A percentile compares a stretch with the other conserved stretches of the same genome.
Evolutionary conservation across 148 eudicot species (phyloP).

Genomic region (Vaccinium macrocarpon): DNA sequence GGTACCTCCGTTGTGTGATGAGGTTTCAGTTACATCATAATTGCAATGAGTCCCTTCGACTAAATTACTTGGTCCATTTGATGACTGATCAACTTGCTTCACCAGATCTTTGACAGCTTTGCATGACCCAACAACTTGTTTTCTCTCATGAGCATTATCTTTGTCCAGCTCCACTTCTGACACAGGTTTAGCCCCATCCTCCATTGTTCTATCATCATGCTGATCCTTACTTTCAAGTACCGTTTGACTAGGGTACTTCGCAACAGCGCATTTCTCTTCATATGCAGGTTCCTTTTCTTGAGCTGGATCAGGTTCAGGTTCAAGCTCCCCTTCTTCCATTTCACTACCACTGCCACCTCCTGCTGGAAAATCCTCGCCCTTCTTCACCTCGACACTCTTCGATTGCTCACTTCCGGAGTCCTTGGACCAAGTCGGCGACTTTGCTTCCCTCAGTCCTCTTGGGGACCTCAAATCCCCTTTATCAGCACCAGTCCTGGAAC

Average conservation of each 20-base stretch:
- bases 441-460: slow-evolving; percentile 49
- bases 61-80: slow-evolving; percentile 28
- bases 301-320: slow-evolving; percentile 59
- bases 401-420: slow-evolving; percentile 71
- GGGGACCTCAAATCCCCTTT: slow-evolving; percentile 57
- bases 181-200: slow-evolving; percentile 14
- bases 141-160: slow-evolving; percentile 27
- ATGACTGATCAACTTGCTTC: slow-evolving; percentile 24
- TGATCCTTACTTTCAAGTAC: slow-evolving; percentile 17
- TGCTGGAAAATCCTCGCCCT: slow-evolving; percentile 42
- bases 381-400: slow-evolving; percentile 57
- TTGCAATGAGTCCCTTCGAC: slow-evolving; percentile 20
- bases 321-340: slow-evolving; percentile 96
- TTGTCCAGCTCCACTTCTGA: slow-evolving; percentile 27
- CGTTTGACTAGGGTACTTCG: slow-evolving; percentile 11
- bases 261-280: slow-evolving; percentile 22
- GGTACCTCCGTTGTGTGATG: slow-evolving; percentile 27
- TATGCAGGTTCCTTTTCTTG: slow-evolving; percentile 21
- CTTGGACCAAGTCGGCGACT: slow-evolving; percentile 79
- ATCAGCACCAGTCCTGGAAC: slow-evolving; percentile 45
- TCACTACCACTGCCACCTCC: slow-evolving; percentile 66
- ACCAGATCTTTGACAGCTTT: slow-evolving; percentile 25
- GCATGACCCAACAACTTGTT: slow-evolving; percentile 24
- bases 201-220: slow-evolving; percentile 16
- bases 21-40: slow-evolving; percentile 28